Conservation (phyloP, 2,329 filamentous ascomycete species). For the Apiospora arundinis region DNA sequence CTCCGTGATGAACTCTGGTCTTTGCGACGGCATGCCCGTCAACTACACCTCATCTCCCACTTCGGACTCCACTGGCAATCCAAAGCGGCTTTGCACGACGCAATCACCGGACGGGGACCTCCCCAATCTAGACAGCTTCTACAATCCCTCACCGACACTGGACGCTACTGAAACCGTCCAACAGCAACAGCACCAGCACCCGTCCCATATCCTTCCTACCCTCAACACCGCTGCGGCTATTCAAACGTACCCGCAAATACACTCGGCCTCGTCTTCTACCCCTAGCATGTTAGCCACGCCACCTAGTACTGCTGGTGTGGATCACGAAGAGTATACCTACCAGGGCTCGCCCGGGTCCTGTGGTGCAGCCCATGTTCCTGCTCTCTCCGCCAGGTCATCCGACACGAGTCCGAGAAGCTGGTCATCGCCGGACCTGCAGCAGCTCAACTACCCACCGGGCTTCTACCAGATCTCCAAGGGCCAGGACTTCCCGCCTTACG, state of each 20-base stretch:
- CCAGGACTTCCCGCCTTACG: slow-evolving; percentile 26
- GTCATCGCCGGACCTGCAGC: slow-evolving; percentile 31
- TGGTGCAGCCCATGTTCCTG: slow-evolving; percentile 23
- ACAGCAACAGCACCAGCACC: slow-evolving; percentile 26
- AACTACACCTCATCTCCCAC: slow-evolving; percentile 25
- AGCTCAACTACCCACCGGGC: slow-evolving; percentile 27
- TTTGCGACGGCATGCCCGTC: slow-evolving; percentile 35
- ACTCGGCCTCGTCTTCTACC: slow-evolving; percentile 34
- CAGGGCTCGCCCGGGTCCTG: slow-evolving; percentile 39
- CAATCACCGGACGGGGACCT: slow-evolving; percentile 33
- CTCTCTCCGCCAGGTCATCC: slow-evolving; percentile 26
- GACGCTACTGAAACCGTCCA: slow-evolving; percentile 30
- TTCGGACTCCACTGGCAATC: slow-evolving; percentile 26
- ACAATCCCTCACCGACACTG: slow-evolving; percentile 30
- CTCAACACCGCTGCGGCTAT: slow-evolving; percentile 26
- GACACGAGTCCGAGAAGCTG: slow-evolving; percentile 41
- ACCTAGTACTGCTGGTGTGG: slow-evolving; percentile 41
- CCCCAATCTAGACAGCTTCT: slow-evolving; percentile 26
- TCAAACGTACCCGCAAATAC: slow-evolving; percentile 29
- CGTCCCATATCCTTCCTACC: slow-evolving; percentile 21
- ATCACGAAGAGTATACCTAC: slow-evolving; percentile 46
- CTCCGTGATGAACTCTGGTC: slow-evolving; percentile 32
- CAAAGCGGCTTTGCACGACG: slow-evolving; percentile 31
- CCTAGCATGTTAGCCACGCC: slow-evolving; percentile 44
- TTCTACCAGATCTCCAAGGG: slow-evolving; percentile 24